Evolutionary conservation across 768 basidiomycete species (phyloP), one percentile per base, ranked within the genome.

Genomic region (Boletus pseudopeckii): DNA sequence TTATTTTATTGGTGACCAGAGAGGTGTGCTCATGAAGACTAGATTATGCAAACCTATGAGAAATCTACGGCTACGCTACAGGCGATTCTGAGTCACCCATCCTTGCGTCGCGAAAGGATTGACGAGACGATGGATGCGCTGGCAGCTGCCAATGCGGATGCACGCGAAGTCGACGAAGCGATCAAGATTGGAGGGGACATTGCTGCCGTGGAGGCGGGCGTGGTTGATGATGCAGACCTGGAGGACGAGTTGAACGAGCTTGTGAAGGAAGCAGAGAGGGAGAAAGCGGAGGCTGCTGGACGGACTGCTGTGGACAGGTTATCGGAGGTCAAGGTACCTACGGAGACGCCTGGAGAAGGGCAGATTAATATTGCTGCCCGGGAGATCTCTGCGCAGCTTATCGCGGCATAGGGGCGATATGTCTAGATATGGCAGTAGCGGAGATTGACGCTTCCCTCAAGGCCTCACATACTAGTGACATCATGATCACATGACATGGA

Each of bases 1-100:
- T 26, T 18, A n/a, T 53, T 42, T 41, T 20, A 37, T 51, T 40
- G 41, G 39, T n/a, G 13, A 47, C 36, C 18, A 37, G 28, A 33
- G 18, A 7, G 3, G 44, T 3, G 32, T 47, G 47, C 52, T 57
- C 24, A 50, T 28, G 13, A 1, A 1, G 18, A 48, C 46, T 53
- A 94, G 92, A 89, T 97, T 46, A 84, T 98, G 82, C 82, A 81
- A 59, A 81, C 85, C 0, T 98, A 96, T 65, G 81, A 91, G 69
- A 83, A 85, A 3, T 94, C 93, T 7, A 86, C 92, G 0, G 70
- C 80, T 7, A 93, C 94, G 0, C 75, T 98, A 7, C 80, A 80
- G 14, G 72, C 82, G 1, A 83, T 98, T 41, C 80, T 98, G 2
- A 75, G 86, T 8, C 84, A 96, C 60, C 92, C 94, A 0, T 84